Conservation (phyloP, 106 monocot genomes). For the Agapanthus africanus region DNA sequence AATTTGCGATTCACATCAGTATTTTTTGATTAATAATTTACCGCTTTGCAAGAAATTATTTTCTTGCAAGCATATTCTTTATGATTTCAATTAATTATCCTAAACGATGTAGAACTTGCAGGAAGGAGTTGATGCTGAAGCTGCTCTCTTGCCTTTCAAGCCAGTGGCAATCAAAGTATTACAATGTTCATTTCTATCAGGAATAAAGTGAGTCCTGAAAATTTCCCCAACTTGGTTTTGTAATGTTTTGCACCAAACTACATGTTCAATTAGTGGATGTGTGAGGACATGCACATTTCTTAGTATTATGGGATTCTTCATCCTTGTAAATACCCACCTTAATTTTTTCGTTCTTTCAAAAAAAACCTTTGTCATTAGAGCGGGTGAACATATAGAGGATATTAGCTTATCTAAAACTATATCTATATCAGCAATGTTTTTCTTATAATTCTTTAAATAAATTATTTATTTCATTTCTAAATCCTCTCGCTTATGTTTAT, state of each 20-base stretch:
- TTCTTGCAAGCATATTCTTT: neutral
- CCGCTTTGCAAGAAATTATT: neutral
- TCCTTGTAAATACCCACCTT: too few species aligned
- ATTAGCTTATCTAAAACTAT: too few species aligned
- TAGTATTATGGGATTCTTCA: neutral
- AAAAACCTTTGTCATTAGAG: too few species aligned
- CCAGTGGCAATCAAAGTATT: slow-evolving; percentile 56
- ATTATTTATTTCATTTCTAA: too few species aligned
- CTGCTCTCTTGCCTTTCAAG: slow-evolving; percentile 65
- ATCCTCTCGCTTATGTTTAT: too few species aligned
- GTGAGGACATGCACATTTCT: too few species aligned
- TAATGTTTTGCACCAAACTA: neutral
- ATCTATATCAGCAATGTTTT: too few species aligned
- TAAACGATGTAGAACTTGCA: slow-evolving; percentile 25
- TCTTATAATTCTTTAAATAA: too few species aligned
- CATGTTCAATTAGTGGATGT: neutral
- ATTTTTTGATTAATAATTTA: neutral
- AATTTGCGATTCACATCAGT: neutral
- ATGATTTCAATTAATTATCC: neutral
- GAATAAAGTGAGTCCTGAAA: slow-evolving; percentile 44
- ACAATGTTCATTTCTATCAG: slow-evolving; percentile 87
- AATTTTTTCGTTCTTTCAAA: too few species aligned
- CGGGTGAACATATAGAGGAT: too few species aligned
- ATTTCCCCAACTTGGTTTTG: neutral
- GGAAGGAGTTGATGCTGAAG: slow-evolving; percentile 59